Conservation (phyloP, 1,284 basidiomycete species). For the Coniophora puteana region DNA sequence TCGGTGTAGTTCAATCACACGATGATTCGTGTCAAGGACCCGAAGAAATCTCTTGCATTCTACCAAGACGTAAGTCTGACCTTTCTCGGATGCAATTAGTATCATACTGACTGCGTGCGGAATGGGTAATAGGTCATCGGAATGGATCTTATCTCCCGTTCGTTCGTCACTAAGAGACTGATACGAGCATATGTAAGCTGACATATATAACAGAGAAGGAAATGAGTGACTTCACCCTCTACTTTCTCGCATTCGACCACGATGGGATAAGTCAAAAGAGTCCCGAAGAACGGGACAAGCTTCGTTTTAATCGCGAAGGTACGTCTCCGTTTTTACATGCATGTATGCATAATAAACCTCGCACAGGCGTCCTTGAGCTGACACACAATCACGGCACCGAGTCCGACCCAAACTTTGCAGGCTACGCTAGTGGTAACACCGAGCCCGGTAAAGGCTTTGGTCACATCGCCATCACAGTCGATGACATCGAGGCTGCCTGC, state of each 20-base stretch:
- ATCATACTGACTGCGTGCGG: not conserved
- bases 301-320: conserved; percentile 65
- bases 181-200: conserved; percentile 2
- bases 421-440: conserved; percentile 80
- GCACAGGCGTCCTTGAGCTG: conserved; percentile 74
- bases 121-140: conserved; percentile 65
- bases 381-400: conserved; percentile 93
- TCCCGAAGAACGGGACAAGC: conserved; percentile 42
- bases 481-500: conserved; percentile 82
- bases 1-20: conserved; percentile 80
- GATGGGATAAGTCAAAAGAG: conserved; percentile 41
- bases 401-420: conserved; percentile 69
- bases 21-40: conserved; percentile 89
- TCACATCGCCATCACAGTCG: conserved; percentile 84
- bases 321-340: conserved; percentile 12
- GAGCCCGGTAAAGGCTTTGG: conserved; percentile 85
- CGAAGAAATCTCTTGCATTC: conserved; percentile 73
- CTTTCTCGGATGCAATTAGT: not conserved
- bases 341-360: conserved; percentile 6
- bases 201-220: conserved; percentile 38
- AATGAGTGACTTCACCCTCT: conserved; percentile 67
- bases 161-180: not conserved
- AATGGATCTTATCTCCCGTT: conserved; percentile 79
- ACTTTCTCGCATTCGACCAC: conserved; percentile 79
- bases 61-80: conserved; percentile 57